Evolutionary conservation across 2,329 filamentous ascomycete species (phyloP).

Genomic region (Xylaria sp.): DNA sequence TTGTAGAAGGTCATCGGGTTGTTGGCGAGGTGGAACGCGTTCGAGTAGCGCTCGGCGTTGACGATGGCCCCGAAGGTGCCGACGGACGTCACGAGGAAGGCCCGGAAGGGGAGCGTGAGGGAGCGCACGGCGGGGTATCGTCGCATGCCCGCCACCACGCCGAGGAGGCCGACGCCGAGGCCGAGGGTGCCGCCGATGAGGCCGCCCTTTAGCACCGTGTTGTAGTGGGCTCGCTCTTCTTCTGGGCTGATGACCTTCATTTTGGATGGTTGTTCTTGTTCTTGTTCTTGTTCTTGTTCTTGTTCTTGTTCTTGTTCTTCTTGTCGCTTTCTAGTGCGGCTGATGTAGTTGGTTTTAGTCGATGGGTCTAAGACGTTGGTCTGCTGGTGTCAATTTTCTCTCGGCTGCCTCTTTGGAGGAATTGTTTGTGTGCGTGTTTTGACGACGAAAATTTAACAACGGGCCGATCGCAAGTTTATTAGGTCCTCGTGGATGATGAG

Average conservation of each 20-base stretch:
- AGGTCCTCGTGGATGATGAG: background rate
- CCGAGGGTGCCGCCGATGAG: conserved; percentile 77
- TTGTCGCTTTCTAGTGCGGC: background rate
- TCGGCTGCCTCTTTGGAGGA: background rate
- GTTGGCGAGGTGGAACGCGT: conserved; percentile 73
- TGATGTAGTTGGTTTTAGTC: background rate
- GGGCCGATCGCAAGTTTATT: background rate
- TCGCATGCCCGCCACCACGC: conserved; percentile 73
- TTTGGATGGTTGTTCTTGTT: conserved; percentile 48
- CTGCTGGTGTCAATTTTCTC: background rate
- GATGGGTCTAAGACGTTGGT: background rate
- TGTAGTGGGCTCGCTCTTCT: conserved; percentile 89
- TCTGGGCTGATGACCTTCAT: conserved; percentile 98
- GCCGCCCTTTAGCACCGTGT: conserved; percentile 82
- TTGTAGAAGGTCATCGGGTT: conserved; percentile 76
- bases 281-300: background rate
- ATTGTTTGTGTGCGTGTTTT: conserved; percentile 13
- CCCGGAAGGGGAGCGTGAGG: conserved; percentile 88
- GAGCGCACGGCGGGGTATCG: conserved; percentile 82
- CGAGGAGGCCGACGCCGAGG: conserved; percentile 72
- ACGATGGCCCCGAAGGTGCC: conserved; percentile 91
- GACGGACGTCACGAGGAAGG: conserved; percentile 86
- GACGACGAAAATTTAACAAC: background rate
- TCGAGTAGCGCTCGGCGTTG: conserved; percentile 77
- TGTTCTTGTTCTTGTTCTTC: background rate